Evolutionary conservation across 148 eudicot genomes (phyloP), one percentile per base, ranked within the genome.

Genomic region (Chenopodium quinoa): DNA sequence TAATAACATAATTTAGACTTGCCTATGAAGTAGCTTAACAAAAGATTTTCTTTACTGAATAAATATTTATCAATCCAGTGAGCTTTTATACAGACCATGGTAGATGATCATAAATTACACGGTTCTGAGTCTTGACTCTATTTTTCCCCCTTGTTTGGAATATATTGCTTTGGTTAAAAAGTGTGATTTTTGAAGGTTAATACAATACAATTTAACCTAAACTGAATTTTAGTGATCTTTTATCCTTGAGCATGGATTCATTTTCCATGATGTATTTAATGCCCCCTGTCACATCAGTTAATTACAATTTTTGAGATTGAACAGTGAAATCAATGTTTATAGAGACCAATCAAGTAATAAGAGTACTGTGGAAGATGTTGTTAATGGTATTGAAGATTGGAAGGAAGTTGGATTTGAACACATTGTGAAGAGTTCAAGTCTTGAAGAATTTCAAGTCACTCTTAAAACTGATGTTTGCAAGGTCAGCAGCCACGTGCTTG

Each of bases 381-480:
- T 91, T 75, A 89, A 86, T 90, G 89, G 73, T 92, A 91, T 89
- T 90, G 92, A 92, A 95, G 97, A 90, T 90, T 88, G 86, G 89
- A 89, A 83, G 91, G 88, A 90, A 88, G 85, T 89, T 85, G 92
- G 88, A 87, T 88, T 89, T 91, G 94, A 87, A 79, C 90, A 83
- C 93, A 89, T 84, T 91, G 83, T 88, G 97, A 93, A 93, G 98
- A 91, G 83, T 89, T 86, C 93, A 92, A 91, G 94, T 92, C 93
- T 93, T 93, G 99, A 92, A 92, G 97, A 91, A 84, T 89, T 90
- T 91, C 98, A 90, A 92, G 95, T 91, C 93, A 88, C 86, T 88
- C 91, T 94, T 94, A 81, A 84, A 85, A 90, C 88, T 94, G 88
- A 88, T 83, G 86, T 82, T 86, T 82, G 78, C 94, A 90, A 93